These are phyloP conservation scores for Trichocomaceae sp. DNA, from an alignment of 2,329 filamentous ascomycete genomes.

Conservation along the genomic window DNA sequence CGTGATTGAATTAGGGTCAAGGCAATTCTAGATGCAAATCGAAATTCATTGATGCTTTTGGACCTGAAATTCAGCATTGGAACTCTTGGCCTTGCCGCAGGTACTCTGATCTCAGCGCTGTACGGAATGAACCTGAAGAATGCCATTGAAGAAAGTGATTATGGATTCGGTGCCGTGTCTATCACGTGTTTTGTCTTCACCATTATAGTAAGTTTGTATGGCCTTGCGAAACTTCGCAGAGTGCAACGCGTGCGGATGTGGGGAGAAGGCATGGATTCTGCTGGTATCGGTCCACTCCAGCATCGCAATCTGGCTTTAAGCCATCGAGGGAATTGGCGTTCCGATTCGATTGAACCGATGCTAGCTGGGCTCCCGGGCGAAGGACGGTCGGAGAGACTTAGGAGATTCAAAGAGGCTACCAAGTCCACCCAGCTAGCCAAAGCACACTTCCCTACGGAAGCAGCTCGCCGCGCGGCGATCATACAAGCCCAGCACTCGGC, in stretches of 20 bases:
- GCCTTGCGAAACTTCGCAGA: constrained; percentile 72
- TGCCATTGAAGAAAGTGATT: constrained; percentile 89
- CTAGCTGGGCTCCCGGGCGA: constrained; percentile 36
- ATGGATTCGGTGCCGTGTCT: constrained; percentile 75
- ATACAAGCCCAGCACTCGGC: constrained; percentile 4
- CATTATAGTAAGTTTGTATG: constrained; percentile 72
- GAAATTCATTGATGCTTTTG: constrained; percentile 94
- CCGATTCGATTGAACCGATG: constrained; percentile 38
- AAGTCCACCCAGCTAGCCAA: constrained; percentile 17
- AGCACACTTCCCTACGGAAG: constrained; percentile 13
- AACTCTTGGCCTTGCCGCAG: constrained; percentile 87
- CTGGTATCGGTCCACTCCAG: constrained; percentile 23
- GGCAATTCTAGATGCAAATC: constrained; percentile 94
- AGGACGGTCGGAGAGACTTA: constrained; percentile 31
- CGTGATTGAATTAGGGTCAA: constrained; percentile 58
- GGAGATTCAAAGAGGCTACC: constrained; percentile 29
- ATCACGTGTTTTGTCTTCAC: constrained; percentile 65
- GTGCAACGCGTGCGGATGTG: constrained; percentile 88
- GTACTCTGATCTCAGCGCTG: constrained; percentile 94
- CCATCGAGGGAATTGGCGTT: constrained; percentile 36
- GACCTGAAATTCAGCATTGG: constrained; percentile 95
- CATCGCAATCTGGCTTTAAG: constrained; percentile 20
- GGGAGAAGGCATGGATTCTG: constrained; percentile 46
- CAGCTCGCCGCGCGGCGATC: constrained; percentile 6
- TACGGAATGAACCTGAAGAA: constrained; percentile 99